These are phyloP conservation scores for Penstemon davidsonii DNA, from an alignment of 257 asterid genomes.

Conservation along the genomic window DNA sequence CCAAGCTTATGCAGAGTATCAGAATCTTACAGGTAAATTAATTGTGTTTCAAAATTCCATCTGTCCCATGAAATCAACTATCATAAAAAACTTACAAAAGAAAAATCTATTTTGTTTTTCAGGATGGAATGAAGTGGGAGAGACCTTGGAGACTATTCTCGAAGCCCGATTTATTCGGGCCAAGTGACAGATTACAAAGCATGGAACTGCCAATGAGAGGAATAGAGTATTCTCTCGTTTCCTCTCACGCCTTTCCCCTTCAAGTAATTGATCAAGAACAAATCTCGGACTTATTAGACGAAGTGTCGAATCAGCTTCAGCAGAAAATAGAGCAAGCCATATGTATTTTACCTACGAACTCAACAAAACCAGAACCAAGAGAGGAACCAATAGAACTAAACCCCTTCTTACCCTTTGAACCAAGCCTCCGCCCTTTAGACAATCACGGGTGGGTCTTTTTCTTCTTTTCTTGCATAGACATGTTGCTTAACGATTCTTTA, in stretches of 20 bases:
- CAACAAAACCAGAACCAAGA: conserved; percentile 32
- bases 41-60: not conserved
- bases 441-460: conserved; percentile 39
- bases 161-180: conserved; percentile 20
- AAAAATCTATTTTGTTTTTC: not conserved
- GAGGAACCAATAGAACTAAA: conserved; percentile 19
- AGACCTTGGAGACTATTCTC: conserved; percentile 43
- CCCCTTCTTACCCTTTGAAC: conserved; percentile 29
- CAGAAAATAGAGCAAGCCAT: conserved; percentile 40
- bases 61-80: not conserved
- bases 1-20: conserved; percentile 53
- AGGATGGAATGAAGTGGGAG: conserved; percentile 73
- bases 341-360: conserved; percentile 30
- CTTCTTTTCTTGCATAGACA: conserved; percentile 57
- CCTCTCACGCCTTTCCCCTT: conserved; percentile 33
- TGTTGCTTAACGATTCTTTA: conserved; percentile 28
- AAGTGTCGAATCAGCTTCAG: conserved; percentile 33
- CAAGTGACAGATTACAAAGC: conserved; percentile 39
- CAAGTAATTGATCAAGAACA: conserved; percentile 32
- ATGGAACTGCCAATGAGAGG: conserved; percentile 57
- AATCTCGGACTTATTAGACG: conserved; percentile 27
- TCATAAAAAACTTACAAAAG: not conserved
- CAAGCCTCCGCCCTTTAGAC: conserved; percentile 5
- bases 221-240: conserved; percentile 49
- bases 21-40: conserved; percentile 46